Conservation (phyloP, 495 filamentous ascomycete species). For the Lepraria neglecta region DNA sequence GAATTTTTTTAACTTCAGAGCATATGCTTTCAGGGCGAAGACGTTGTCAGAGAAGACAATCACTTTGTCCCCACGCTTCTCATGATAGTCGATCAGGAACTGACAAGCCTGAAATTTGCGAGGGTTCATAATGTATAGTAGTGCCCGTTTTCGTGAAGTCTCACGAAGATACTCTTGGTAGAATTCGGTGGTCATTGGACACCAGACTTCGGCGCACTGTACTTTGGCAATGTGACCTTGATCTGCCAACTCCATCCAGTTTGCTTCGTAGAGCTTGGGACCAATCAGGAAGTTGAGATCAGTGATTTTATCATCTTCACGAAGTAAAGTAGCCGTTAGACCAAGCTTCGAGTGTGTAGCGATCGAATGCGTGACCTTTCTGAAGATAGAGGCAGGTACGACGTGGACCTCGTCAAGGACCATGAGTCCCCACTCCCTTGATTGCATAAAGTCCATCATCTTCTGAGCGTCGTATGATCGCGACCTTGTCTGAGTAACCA, state of each 20-base stretch:
- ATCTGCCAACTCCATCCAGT: constrained; percentile 98
- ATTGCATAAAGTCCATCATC: constrained; percentile 92
- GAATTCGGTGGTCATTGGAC: constrained; percentile 97
- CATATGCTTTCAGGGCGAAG: constrained; percentile 83
- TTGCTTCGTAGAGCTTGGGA: constrained; percentile 95
- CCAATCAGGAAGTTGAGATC: constrained; percentile 98
- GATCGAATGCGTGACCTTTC: constrained; percentile 83
- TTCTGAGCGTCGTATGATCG: constrained; percentile 89
- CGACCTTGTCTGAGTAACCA: constrained; percentile 85
- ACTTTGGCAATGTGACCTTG: constrained; percentile 97
- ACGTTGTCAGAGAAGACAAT: constrained; percentile 99
- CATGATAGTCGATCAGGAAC: constrained; percentile 96
- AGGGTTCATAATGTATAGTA: constrained; percentile 97
- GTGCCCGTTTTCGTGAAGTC: constrained; percentile 58
- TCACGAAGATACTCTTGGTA: constrained; percentile 86
- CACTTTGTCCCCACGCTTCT: constrained; percentile 92
- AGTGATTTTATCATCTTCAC: constrained; percentile 97
- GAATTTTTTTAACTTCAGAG: constrained; percentile 73
- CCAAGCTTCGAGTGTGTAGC: constrained; percentile 96
- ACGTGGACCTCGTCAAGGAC: constrained; percentile 98
- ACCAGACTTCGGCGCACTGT: constrained; percentile 98
- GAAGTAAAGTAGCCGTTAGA: constrained; percentile 84
- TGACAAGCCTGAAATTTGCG: constrained; percentile 95
- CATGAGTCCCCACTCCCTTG: constrained; percentile 97
- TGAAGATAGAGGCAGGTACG: constrained; percentile 91